A percentile compares a stretch with the other conserved stretches of the same genome.
phyloP scores from a whole-genome alignment of 2,329 filamentous ascomycete genomes.

The Stagonosporopsis vannaccii region DNA sequence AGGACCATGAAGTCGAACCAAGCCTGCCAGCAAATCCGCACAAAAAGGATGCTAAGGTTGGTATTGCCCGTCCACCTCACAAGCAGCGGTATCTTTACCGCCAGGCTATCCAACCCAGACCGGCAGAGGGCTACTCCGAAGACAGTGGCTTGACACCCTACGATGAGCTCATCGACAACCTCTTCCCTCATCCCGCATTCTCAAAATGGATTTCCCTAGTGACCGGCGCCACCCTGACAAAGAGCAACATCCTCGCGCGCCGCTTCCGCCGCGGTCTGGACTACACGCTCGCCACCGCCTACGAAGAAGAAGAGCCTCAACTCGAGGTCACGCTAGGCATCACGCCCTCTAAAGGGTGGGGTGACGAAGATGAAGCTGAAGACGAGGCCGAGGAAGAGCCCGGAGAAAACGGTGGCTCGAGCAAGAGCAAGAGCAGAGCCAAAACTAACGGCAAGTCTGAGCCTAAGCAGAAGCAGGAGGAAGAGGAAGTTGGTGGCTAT shows the following conservation, averaged over 20 bases:
- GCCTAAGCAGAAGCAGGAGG: conserved; percentile 47
- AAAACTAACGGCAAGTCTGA: conserved; percentile 22
- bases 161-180: conserved; percentile 78
- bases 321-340: conserved; percentile 88
- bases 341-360: conserved; percentile 87
- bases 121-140: conserved; percentile 44
- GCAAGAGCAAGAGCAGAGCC: conserved; percentile 20
- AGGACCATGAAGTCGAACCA: conserved; percentile 54
- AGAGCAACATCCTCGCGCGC: conserved; percentile 79
- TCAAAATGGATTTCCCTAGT: conserved; percentile 86
- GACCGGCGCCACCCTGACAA: conserved; percentile 76
- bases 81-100: conserved; percentile 94
- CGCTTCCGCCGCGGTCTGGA: conserved; percentile 87
- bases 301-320: conserved; percentile 74
- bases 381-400: conserved; percentile 52
- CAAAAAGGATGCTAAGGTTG: conserved; percentile 49
- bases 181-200: conserved; percentile 87
- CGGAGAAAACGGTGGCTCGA: conserved; percentile 51
- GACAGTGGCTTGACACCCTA: conserved; percentile 56
- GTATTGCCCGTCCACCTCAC: conserved; percentile 85
- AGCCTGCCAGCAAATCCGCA: conserved; percentile 47
- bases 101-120: conserved; percentile 58
- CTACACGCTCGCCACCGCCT: conserved; percentile 90
- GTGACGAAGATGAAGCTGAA: conserved; percentile 68
- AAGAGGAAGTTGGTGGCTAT: conserved; percentile 73